Evolutionary conservation across 225 moss, liverwort and hornwort species (phyloP), one percentile per base, ranked within the genome.

Genomic region (Asterella californica): DNA sequence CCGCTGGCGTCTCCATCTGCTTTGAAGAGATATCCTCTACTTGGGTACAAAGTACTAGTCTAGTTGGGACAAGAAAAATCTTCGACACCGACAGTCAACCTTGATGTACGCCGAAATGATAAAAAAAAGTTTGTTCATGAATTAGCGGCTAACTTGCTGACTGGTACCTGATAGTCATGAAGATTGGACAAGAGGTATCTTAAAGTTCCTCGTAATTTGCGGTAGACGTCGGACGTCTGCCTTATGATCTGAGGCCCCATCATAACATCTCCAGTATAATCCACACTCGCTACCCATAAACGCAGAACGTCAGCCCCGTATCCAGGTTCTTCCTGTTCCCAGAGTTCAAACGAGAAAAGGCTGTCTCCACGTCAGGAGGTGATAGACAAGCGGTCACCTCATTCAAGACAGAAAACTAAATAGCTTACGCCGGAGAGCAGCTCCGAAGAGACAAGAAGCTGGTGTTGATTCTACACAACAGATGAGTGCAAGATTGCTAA

Each of bases 201-300:
- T 80, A 99, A 83, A 49, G 97, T 99, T 64, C 97, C 97, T 81
- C 97, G 90, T 29, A 99, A 83, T 86, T 99, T 99, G 78, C 97
- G 91, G 75, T 99, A 99, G 50, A 99, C 84, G 83, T 94, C 97
- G 79, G 97, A 91, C 86, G 92, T 91, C 86, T 99, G 97, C 86
- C 92, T 92, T 25, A 94, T 80, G 67, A 99, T 86, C 81, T 91
- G 90, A 82, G 88, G 87, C n/a, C 97, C 93, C 70, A 99, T 90
- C 84, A 93, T 87, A 29, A 99, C 94, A 81, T 99, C 97, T 76
- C 92, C 92, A 15, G 92, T 91, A 79, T 99, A 99, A 81, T 99
- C 97, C 45, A 99, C 97, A 85, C 97, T 99, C 57, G 97, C 89
- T 70, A 99, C 97, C 97, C 97, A 99, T 34, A 99, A 89, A 77